phyloP scores from a whole-genome alignment of 805 yeast genomes.

The Yarrowia sp. region DNA sequence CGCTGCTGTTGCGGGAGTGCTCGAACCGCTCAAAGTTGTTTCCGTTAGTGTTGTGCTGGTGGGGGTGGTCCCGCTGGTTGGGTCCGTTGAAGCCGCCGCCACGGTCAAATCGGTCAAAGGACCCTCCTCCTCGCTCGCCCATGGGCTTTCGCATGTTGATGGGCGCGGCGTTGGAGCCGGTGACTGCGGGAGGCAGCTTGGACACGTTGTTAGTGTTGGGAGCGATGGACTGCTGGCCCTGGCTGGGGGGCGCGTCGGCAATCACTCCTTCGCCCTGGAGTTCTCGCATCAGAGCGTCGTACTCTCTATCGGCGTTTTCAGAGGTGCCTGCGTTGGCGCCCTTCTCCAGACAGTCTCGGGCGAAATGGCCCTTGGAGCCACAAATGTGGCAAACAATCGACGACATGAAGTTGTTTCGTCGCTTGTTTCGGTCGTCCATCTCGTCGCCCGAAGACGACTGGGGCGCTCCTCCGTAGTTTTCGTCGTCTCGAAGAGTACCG shows the following conservation, averaged over 20 bases:
- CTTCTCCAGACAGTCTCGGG: slow-evolving; percentile 75
- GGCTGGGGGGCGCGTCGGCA: not conserved
- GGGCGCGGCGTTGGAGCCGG: slow-evolving; percentile 37
- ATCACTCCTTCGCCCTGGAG: slow-evolving; percentile 44
- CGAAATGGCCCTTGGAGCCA: slow-evolving; percentile 84
- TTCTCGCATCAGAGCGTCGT: slow-evolving; percentile 60
- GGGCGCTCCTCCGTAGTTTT: slow-evolving; percentile 63
- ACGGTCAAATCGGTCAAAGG: slow-evolving; percentile 28
- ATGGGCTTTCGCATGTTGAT: slow-evolving; percentile 35
- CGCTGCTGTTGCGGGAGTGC: not conserved
- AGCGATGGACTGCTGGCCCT: slow-evolving; percentile 4
- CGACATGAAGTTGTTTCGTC: slow-evolving; percentile 58
- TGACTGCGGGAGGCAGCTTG: slow-evolving; percentile 20
- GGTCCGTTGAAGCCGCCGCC: slow-evolving; percentile 30
- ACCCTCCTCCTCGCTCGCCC: slow-evolving; percentile 28
- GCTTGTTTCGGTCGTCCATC: slow-evolving; percentile 53
- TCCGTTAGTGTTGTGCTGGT: slow-evolving; percentile 35
- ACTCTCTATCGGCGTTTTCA: slow-evolving; percentile 56
- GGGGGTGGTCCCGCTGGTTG: slow-evolving; percentile 25
- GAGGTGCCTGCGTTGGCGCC: slow-evolving; percentile 20
- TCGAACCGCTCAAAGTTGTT: slow-evolving; percentile 33
- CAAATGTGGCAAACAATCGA: slow-evolving; percentile 75
- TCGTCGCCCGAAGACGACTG: slow-evolving; percentile 66
- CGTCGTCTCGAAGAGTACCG: slow-evolving; percentile 90
- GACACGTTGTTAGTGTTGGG: slow-evolving; percentile 33